These are phyloP conservation scores for Papiliotrema fonsecae DNA, from an alignment of 1,284 basidiomycete species.

Conservation along the genomic window DNA sequence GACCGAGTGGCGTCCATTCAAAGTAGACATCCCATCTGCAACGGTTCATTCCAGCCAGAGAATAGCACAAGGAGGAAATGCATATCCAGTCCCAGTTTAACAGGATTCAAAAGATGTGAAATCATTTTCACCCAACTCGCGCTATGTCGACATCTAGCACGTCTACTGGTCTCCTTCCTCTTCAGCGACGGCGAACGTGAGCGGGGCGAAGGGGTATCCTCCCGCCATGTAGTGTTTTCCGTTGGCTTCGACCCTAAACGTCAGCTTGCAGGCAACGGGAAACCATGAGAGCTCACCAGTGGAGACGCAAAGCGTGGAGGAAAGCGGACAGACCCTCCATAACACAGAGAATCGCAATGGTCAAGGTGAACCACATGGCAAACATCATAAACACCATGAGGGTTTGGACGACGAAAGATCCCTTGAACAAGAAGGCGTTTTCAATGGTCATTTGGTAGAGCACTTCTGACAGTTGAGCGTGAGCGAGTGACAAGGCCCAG, in stretches of 20 bases:
- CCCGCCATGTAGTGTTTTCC: conserved; percentile 93
- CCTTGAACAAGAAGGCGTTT: conserved; percentile 51
- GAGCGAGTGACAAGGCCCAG: conserved; percentile 96
- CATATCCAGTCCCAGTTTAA: no score
- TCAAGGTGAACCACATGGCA: conserved; percentile 74
- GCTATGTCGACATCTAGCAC: no score
- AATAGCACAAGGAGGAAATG: no score
- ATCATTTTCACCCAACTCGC: no score
- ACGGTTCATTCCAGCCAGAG: no score
- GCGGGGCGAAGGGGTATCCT: conserved; percentile 58
- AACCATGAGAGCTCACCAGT: conserved; percentile 59
- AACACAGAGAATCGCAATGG: conserved; percentile 73
- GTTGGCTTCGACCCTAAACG: conserved; percentile 81
- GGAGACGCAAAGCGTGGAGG: conserved; percentile 87
- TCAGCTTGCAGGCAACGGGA: conserved; percentile 7
- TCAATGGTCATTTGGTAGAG: conserved; percentile 81
- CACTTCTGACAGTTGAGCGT: conserved; percentile 96
- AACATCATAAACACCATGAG: conserved; percentile 64
- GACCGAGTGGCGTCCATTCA: no score
- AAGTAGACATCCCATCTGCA: no score
- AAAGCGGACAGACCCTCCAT: conserved; percentile 96
- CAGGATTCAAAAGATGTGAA: no score
- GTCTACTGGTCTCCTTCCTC: conserved; percentile 21
- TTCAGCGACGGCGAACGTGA: conserved; percentile 39
- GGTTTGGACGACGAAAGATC: conserved; percentile 52